Evolutionary conservation across 176 grass and related monocot genomes (phyloP).

Genomic region (Chloris gayana): DNA sequence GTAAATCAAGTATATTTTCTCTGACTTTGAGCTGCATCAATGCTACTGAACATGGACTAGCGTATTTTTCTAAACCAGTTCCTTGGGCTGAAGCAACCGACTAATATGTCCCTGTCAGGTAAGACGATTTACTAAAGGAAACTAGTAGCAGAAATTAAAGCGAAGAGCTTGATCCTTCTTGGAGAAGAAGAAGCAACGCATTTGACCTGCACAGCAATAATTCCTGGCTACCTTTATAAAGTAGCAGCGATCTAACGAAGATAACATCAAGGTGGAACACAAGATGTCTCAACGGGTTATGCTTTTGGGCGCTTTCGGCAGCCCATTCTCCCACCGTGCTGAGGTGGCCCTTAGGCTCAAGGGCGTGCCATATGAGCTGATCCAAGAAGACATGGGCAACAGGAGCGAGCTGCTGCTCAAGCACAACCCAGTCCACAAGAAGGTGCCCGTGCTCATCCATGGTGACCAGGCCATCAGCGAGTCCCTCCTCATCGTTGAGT

Average conservation of each 20-base stretch:
- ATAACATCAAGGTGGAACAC: too few relatives aligned
- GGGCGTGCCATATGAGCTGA: conserved; percentile 45
- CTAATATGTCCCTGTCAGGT: too few relatives aligned
- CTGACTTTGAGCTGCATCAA: too few relatives aligned
- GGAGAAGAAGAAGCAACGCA: too few relatives aligned
- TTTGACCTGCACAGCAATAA: too few relatives aligned
- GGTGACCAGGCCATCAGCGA: conserved; percentile 27
- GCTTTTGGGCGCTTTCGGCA: conserved; percentile 43
- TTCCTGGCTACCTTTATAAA: too few relatives aligned
- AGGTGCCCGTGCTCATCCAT: conserved; percentile 50
- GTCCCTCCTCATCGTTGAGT: conserved; percentile 53
- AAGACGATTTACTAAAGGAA: too few relatives aligned
- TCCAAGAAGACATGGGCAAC: conserved; percentile 42
- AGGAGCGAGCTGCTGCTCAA: conserved; percentile 50
- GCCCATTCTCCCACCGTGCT: conserved; percentile 46
- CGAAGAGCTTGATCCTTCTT: too few relatives aligned
- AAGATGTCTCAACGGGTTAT: conserved; percentile 29
- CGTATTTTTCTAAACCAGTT: too few relatives aligned
- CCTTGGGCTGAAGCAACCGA: too few relatives aligned
- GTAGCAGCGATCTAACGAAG: background rate
- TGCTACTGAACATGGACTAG: too few relatives aligned
- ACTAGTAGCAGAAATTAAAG: too few relatives aligned
- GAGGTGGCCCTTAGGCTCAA: conserved; percentile 48
- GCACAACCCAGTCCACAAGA: conserved; percentile 51
- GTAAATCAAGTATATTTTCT: background rate